These are phyloP conservation scores for Nothophoma quercina DNA, from an alignment of 2,329 filamentous ascomycete genomes.

Conservation along the genomic window DNA sequence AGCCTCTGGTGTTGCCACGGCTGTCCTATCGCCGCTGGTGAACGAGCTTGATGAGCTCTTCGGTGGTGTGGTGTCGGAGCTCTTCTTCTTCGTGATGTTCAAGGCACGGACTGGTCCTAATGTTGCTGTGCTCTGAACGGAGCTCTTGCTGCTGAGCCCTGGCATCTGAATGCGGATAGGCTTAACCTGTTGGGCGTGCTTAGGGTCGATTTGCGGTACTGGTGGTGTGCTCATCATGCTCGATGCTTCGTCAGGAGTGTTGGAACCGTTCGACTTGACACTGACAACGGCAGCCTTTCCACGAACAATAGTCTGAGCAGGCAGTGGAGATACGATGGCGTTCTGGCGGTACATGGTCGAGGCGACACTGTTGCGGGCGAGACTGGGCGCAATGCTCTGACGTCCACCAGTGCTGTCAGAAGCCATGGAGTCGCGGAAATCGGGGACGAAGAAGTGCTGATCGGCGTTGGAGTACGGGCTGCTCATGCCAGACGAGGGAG, in stretches of 20 bases:
- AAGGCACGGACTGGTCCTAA: conserved; percentile 56
- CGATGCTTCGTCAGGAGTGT: conserved; percentile 58
- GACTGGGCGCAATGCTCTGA: conserved; percentile 58
- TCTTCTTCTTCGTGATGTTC: conserved; percentile 53
- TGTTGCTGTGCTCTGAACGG: conserved; percentile 48
- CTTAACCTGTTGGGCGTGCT: conserved; percentile 41
- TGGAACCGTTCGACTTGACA: conserved; percentile 75
- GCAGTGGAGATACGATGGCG: conserved; percentile 77
- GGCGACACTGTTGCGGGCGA: conserved; percentile 70
- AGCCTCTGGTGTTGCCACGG: conserved; percentile 33
- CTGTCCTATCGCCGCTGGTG: conserved; percentile 29
- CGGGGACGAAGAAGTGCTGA: conserved; percentile 92
- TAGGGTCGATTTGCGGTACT: conserved; percentile 74
- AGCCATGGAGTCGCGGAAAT: conserved; percentile 90
- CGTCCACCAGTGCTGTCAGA: conserved; percentile 71
- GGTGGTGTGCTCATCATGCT: conserved; percentile 66
- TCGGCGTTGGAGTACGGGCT: conserved; percentile 68
- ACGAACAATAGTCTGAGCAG: conserved; percentile 85
- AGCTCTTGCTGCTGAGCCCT: conserved; percentile 46
- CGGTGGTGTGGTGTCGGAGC: conserved; percentile 34
- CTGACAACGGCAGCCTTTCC: conserved; percentile 93
- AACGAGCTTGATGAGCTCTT: conserved; percentile 36
- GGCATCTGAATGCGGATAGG: conserved; percentile 54
- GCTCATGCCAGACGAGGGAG: conserved; percentile 63
- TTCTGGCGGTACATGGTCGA: conserved; percentile 95